phyloP scores from a whole-genome alignment of 208 protist genomes.

The Entamoeba histolytica region DNA sequence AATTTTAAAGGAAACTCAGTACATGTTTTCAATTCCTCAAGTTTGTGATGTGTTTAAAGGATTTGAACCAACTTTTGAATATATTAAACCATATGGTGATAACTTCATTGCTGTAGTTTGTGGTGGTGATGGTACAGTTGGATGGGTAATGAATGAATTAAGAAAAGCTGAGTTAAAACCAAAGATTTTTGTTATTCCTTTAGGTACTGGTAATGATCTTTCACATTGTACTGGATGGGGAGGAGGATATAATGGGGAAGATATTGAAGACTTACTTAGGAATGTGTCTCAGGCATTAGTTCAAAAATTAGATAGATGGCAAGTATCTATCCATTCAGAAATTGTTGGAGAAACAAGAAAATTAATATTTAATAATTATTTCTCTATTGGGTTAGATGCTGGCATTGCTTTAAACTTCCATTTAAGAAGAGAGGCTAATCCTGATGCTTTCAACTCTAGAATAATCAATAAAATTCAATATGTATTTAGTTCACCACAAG shows the following conservation, averaged over 20 bases:
- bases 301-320: neutral
- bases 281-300: neutral
- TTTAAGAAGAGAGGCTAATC: neutral
- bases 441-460: neutral
- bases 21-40: neutral
- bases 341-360: neutral
- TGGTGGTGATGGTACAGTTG: neutral
- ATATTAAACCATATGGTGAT: neutral
- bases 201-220: neutral
- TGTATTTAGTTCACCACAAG: neutral
- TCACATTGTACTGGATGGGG: neutral
- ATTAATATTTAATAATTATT: neutral
- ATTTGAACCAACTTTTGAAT: neutral
- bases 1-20: neutral
- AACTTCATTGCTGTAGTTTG: neutral
- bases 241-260: neutral
- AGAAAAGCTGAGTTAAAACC: neutral
- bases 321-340: neutral
- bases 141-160: neutral
- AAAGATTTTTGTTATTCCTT: neutral
- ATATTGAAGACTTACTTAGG: neutral
- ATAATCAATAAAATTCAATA: neutral
- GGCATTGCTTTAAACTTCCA: neutral
- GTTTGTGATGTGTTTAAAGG: neutral
- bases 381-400: neutral